phyloP scores from a whole-genome alignment of 2,329 filamentous ascomycete genomes.

The Cordyceps fumosorosea region DNA sequence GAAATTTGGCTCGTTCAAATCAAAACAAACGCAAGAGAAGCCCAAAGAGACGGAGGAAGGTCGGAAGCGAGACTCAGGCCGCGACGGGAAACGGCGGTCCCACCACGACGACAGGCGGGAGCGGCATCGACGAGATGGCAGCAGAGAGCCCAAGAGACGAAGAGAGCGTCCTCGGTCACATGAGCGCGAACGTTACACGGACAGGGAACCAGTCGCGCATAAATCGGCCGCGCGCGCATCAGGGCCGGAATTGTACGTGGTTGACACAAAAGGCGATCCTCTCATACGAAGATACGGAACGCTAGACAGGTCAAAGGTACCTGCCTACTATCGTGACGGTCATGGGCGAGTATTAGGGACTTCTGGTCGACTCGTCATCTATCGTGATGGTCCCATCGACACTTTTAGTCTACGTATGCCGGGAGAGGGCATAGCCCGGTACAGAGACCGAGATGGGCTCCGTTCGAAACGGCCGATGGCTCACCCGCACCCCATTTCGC shows the following conservation, averaged over 20 bases:
- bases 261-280: slow-evolving; percentile 71
- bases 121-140: slow-evolving; percentile 13
- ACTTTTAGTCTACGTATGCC: slow-evolving; percentile 44
- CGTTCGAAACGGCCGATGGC: slow-evolving; percentile 21
- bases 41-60: slow-evolving; percentile 30
- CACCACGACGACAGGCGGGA: slow-evolving; percentile 14
- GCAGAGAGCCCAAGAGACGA: slow-evolving; percentile 17
- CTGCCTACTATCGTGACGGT: slow-evolving; percentile 63
- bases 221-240: not conserved
- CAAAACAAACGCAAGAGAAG: slow-evolving; percentile 22
- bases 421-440: slow-evolving; percentile 28
- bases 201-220: slow-evolving; percentile 1
- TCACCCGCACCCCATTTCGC: slow-evolving; percentile 33
- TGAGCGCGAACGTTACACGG: not conserved
- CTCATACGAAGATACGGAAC: slow-evolving; percentile 69
- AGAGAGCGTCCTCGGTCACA: slow-evolving; percentile 13
- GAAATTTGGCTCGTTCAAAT: slow-evolving; percentile 68
- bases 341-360: slow-evolving; percentile 66
- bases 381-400: slow-evolving; percentile 55
- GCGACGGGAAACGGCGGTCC: slow-evolving; percentile 12
- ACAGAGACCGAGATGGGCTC: slow-evolving; percentile 15
- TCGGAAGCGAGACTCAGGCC: slow-evolving; percentile 9
- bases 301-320: slow-evolving; percentile 65
- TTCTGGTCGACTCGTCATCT: slow-evolving; percentile 53
- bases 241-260: slow-evolving; percentile 35